Percentiles rank a stretch among this genome's conserved stretches.
Conservation (phyloP, 495 filamentous ascomycete species). For the Chaetomium tenue region DNA sequence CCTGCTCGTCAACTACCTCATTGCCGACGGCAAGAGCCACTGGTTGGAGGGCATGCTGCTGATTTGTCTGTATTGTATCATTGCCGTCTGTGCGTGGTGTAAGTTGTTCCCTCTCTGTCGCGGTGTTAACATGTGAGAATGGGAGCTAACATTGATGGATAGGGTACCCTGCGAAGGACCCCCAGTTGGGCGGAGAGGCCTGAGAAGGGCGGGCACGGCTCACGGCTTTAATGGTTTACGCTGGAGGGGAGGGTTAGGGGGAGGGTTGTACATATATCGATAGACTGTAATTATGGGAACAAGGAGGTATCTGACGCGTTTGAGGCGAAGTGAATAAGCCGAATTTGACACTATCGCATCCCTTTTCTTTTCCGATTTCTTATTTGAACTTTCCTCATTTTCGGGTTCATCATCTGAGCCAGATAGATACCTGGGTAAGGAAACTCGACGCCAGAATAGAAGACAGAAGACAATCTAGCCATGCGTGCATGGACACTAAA, state of each 20-base stretch:
- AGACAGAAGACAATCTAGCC: no score
- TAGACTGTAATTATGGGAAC: background rate
- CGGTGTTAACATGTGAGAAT: no score
- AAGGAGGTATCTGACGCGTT: background rate
- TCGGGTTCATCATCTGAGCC: no score
- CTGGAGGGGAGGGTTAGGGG: no score
- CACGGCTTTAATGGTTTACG: no score
- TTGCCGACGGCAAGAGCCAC: constrained; percentile 61
- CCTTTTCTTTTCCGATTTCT: background rate
- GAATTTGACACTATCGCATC: background rate
- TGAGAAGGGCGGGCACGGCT: no score
- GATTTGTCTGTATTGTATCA: constrained; percentile 71
- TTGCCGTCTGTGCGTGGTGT: constrained; percentile 59
- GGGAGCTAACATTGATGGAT: background rate
- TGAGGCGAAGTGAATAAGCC: background rate
- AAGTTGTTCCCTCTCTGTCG: constrained; percentile 31
- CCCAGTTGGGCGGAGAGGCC: background rate
- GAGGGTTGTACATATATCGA: background rate
- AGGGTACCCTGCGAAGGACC: constrained; percentile 7
- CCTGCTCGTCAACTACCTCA: constrained; percentile 79
- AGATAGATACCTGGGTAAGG: no score
- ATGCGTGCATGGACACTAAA: no score
- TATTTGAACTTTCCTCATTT: no score
- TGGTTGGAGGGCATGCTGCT: constrained; percentile 76
- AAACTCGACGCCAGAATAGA: no score